Evolutionary conservation across 345 rosid species (phyloP).

Genomic region (Rubroshorea leprosula): DNA sequence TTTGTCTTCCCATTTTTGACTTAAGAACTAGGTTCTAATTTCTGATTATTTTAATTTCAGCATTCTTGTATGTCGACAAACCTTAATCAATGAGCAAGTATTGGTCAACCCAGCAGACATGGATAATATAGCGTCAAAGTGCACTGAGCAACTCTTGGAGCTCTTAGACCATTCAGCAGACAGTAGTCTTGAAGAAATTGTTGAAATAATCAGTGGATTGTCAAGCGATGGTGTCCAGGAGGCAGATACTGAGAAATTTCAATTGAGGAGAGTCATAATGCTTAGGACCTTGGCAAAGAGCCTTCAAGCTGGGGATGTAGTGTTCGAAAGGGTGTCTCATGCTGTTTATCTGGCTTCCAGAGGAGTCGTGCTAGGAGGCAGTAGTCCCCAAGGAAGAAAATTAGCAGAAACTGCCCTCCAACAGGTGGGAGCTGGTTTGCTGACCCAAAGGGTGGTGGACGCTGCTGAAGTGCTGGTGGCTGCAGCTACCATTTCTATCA

Average conservation of each 20-base stretch:
- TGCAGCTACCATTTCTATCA: slow-evolving; percentile 53
- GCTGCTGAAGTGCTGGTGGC: slow-evolving; percentile 52
- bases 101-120: slow-evolving; percentile 42
- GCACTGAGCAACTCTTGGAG: slow-evolving; percentile 35
- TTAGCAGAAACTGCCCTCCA: slow-evolving; percentile 53
- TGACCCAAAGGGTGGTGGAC: slow-evolving; percentile 54
- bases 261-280: slow-evolving; percentile 51
- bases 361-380: slow-evolving; percentile 64
- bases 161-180: slow-evolving; percentile 45
- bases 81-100: slow-evolving; percentile 45
- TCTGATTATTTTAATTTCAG: slow-evolving; percentile 32
- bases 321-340: slow-evolving; percentile 61
- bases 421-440: slow-evolving; percentile 50
- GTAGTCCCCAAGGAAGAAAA: slow-evolving; percentile 41
- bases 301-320: slow-evolving; percentile 68
- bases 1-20: too few relatives aligned
- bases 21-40: background rate
- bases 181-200: slow-evolving; percentile 54
- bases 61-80: slow-evolving; percentile 76
- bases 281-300: slow-evolving; percentile 62
- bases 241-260: slow-evolving; percentile 23
- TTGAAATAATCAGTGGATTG: slow-evolving; percentile 38
- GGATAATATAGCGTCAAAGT: slow-evolving; percentile 45
- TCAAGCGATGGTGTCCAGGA: slow-evolving; percentile 23
- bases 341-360: slow-evolving; percentile 61